These are phyloP conservation scores for Lunularia cruciata DNA, from an alignment of 225 moss, liverwort and hornwort genomes.

Conservation along the genomic window DNA sequence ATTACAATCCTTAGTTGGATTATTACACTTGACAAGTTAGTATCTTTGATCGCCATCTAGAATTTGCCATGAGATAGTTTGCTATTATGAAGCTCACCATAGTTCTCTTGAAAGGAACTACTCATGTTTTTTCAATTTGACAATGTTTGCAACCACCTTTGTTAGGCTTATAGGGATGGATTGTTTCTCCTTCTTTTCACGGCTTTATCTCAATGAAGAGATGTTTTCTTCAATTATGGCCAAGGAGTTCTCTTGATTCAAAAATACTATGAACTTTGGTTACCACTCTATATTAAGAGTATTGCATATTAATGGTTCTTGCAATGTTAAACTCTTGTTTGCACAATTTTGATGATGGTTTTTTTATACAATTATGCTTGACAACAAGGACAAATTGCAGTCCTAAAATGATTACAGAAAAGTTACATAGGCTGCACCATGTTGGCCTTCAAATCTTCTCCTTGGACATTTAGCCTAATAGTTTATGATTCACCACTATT, in stretches of 20 bases:
- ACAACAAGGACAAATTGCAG: slow-evolving; percentile 7
- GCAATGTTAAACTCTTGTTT: neutral
- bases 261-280: no score
- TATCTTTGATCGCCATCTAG: no score
- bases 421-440: slow-evolving; percentile 94
- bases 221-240: neutral
- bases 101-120: no score
- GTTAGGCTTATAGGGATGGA: neutral
- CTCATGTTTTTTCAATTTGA: no score
- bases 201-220: neutral
- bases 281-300: no score
- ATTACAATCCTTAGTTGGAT: slow-evolving; percentile 75
- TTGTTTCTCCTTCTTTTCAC: no score
- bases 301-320: neutral
- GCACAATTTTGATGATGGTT: slow-evolving; percentile 19
- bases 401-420: slow-evolving; percentile 86
- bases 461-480: slow-evolving; percentile 88
- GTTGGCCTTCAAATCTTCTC: slow-evolving; percentile 98
- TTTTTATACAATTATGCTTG: slow-evolving; percentile 25
- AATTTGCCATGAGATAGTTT: no score
- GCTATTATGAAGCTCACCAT: no score
- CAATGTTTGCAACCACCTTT: no score
- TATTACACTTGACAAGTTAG: slow-evolving; percentile 99
- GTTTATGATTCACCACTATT: slow-evolving; percentile 89
- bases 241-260: neutral